Evolutionary conservation across 805 yeast species (phyloP), one percentile per base, ranked within the genome.

Genomic region (Teunomyces tritomae): DNA sequence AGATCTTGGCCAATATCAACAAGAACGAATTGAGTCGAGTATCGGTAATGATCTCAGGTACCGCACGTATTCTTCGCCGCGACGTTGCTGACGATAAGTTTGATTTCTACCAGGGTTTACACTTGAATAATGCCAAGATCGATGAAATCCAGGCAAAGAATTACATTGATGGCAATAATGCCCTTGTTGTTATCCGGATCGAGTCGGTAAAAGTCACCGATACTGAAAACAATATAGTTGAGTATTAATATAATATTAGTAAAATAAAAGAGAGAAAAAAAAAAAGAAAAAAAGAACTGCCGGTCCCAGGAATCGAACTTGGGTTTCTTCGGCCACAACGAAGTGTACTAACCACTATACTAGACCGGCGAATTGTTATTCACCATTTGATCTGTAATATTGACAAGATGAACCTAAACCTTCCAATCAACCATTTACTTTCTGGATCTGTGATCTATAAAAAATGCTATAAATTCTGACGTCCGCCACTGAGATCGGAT

Each of bases 1-100:
- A 83, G 61, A 65, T 89, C 41, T 75, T 92, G 51, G 84, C 87
- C 52, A 83, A 80, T 51, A 68, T 92, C 62, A 92, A 92, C 64
- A 92, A 86, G 62, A 76, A 82, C 10, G 96, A 89, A 62, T 59
- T 90, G 47, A 80, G 90, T 49, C 82, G 88, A 52, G 82, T 88
- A 50, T 85, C 95, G 53, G 95, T 89, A 8, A 91, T 96, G 52
- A 68, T 92, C 28, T 76, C 78, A 37, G 98, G 97, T 0, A 70
- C 69, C 33, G 94, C 92, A 1, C 70, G 72, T 24, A 74, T 86
- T 6, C 65, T 88, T 8, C 51, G 57, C 2, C 45, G 50, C 14
- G 62, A 62, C 8, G 69, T 70, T 2, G 70, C 51, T 13, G 32
- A 67, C 13, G 63, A 69, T 9, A 83, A 82, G 51, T 79, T 81